Percentiles rank a stretch among this genome's conserved stretches.
These are phyloP conservation scores for Apiospora kogelbergensis DNA, from an alignment of 2,329 filamentous ascomycete genomes.

Conservation along the genomic window DNA sequence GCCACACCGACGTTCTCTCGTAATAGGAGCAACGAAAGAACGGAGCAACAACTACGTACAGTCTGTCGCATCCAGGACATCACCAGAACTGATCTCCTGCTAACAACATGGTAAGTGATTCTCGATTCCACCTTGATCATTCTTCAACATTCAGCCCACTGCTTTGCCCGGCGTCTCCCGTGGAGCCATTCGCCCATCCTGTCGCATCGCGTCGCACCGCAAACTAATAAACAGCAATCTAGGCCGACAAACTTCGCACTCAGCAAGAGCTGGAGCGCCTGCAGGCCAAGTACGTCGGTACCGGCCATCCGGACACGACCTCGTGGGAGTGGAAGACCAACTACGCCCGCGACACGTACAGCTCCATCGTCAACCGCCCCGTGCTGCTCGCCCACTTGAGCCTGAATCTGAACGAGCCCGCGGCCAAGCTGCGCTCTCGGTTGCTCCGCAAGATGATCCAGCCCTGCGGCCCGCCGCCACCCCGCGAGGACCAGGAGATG, in stretches of 20 bases:
- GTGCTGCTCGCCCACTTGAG: constrained; percentile 86
- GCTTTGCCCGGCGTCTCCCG: no score
- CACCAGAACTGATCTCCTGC: not conserved
- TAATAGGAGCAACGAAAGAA: not conserved
- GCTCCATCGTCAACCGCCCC: constrained; percentile 86
- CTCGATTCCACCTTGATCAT: not conserved
- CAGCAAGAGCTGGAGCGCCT: constrained; percentile 97
- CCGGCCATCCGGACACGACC: constrained; percentile 93
- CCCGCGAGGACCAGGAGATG: constrained; percentile 49
- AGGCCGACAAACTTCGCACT: constrained; percentile 97
- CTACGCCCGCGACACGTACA: constrained; percentile 89
- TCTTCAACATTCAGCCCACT: no score
- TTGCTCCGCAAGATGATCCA: constrained; percentile 81
- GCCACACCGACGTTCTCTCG: not conserved
- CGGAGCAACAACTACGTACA: not conserved
- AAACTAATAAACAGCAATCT: not conserved
- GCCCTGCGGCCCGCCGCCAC: constrained; percentile 57
- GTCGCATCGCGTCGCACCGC: not conserved
- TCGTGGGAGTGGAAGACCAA: constrained; percentile 98
- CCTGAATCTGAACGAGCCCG: constrained; percentile 82
- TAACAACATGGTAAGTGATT: not conserved
- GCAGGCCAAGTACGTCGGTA: constrained; percentile 93
- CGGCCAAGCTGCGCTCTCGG: constrained; percentile 75
- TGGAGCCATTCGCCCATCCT: not conserved
- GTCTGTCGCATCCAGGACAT: not conserved